Evolutionary conservation across 768 basidiomycete species (phyloP), one percentile per base, ranked within the genome.

Genomic region (Pulveroboletus sp.): DNA sequence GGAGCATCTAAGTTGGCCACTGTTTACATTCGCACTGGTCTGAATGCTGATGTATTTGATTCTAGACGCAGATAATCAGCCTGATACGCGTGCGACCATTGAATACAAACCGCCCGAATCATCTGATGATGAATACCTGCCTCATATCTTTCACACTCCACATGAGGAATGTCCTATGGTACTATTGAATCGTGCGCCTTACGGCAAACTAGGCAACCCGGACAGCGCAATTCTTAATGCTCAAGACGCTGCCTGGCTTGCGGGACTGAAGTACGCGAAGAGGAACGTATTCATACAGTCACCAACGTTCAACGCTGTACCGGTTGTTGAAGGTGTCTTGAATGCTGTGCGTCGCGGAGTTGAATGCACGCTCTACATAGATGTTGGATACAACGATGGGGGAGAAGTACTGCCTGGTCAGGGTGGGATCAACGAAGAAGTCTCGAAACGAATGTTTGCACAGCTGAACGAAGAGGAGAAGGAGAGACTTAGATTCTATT

Each of bases 361-460:
- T 5, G 72, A 78, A 37, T 81, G 83, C 31, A 76, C 74, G 11
- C 70, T 85, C 16, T 82, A 81, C 57, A 69, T 87, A 36, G 79
- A 80, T 58, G 70, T 85, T 17, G 82, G 70, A 20, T 75, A 72
- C 58, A 76, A 75, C 50, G 77, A 84, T 55, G 77, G 67, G 67
- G 80, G 80, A 43, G 84, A 85, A 62, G 75, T 75, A 34, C 70
- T 85, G 32, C 84, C 84, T 1, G 77, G 77, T 56, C 84, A 85
- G 62, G 85, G 85, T 10, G 86, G 86, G 2, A 87, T 79, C 31
- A 88, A 88, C 61, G 82, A 85, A 52, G 75, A 84, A 64, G 83
- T 88, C 17, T 78, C 77, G 14, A 72, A 78, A 51, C 68, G 70
- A 32, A 76, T 88, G 70, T 87, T 77, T 65, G 73, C 70, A 19